phyloP scores from a whole-genome alignment of 768 basidiomycete genomes.

The Royoungia palumana region DNA sequence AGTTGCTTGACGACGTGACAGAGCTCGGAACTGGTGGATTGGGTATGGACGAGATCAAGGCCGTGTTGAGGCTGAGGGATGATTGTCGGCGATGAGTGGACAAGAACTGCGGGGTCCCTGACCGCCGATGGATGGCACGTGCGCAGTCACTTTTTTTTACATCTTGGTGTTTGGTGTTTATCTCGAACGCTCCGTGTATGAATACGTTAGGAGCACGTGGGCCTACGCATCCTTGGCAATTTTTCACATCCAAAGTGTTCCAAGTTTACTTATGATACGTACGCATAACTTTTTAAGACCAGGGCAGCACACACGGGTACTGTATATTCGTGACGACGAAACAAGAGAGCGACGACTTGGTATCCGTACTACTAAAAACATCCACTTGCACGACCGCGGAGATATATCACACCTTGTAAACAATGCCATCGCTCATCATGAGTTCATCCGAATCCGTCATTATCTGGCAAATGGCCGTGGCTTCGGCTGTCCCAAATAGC shows the following conservation, averaged over 20 bases:
- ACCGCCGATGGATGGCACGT: neutral
- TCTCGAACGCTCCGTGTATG: too few relatives aligned
- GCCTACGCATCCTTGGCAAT: too few relatives aligned
- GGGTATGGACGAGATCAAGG: constrained; percentile 55
- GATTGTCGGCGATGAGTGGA: constrained; percentile 31
- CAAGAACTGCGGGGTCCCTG: neutral
- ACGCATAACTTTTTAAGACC: too few relatives aligned
- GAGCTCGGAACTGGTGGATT: constrained; percentile 61
- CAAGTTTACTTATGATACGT: neutral
- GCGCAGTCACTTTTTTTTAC: too few relatives aligned
- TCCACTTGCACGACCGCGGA: neutral
- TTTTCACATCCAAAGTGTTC: neutral
- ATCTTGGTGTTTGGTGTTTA: too few relatives aligned
- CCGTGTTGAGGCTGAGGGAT: constrained; percentile 47
- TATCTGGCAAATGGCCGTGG: constrained; percentile 59
- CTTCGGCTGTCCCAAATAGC: constrained; percentile 82
- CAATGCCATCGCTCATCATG: constrained; percentile 83
- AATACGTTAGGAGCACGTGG: too few relatives aligned
- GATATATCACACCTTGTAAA: constrained; percentile 69
- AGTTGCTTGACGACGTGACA: constrained; percentile 41
- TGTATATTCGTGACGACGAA: constrained; percentile 5
- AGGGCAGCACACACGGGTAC: neutral
- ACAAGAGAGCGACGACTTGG: neutral
- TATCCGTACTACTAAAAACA: neutral
- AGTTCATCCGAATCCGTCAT: constrained; percentile 77